Evolutionary conservation across 129 eudicot species (phyloP).

Genomic region (Saussurea involucrata): DNA sequence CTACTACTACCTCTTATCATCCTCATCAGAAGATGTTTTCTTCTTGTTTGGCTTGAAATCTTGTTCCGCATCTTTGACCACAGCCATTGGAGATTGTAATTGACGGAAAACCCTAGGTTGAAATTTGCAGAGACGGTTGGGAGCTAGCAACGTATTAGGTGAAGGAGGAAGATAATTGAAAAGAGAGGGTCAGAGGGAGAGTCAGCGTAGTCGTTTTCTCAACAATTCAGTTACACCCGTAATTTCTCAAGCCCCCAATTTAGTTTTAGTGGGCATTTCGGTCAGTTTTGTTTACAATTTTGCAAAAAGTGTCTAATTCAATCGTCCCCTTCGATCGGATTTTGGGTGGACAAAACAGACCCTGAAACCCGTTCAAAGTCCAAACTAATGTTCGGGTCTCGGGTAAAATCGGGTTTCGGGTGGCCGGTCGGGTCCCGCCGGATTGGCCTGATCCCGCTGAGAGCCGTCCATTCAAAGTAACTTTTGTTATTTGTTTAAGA

Average conservation of each 20-base stretch:
- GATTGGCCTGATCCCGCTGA: no score
- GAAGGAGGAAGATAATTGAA: conserved; percentile 7
- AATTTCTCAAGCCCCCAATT: neutral
- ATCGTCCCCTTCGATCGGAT: no score
- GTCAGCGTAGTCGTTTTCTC: conserved; percentile 2
- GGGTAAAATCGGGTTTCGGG: no score
- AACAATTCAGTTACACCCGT: neutral
- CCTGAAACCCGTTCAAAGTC: no score
- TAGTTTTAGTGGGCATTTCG: neutral
- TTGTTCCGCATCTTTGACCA: conserved; percentile 55
- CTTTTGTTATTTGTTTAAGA: no score
- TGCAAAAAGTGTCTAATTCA: no score
- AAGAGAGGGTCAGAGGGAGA: conserved; percentile 3
- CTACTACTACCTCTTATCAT: conserved; percentile 58
- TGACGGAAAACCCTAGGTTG: conserved; percentile 23
- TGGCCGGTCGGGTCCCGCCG: no score
- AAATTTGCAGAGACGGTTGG: conserved; percentile 15
- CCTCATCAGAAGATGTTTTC: conserved; percentile 58
- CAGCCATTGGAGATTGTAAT: conserved; percentile 44
- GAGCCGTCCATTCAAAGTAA: no score
- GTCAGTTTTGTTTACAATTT: no score
- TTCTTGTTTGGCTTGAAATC: conserved; percentile 58
- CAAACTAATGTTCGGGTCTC: no score
- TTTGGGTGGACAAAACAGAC: no score
- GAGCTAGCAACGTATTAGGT: conserved; percentile 17